Percentiles rank a stretch among this genome's conserved stretches.
phyloP scores from a whole-genome alignment of 306 rosid species.

The Lagenaria siceraria region DNA sequence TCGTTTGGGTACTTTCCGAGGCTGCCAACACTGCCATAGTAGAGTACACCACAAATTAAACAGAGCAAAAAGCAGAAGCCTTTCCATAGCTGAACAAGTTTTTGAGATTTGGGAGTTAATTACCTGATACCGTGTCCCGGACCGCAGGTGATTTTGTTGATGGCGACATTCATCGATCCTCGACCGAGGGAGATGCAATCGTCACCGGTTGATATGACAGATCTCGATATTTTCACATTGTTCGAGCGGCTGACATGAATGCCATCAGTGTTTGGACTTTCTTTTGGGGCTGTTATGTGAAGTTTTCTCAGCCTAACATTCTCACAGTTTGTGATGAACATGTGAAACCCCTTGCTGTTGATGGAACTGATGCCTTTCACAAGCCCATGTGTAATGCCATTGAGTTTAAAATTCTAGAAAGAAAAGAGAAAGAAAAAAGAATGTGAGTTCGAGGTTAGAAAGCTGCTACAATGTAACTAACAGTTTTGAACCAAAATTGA shows the following conservation, averaged over 20 bases:
- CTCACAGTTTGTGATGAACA: constrained; percentile 23
- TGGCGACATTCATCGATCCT: constrained; percentile 5
- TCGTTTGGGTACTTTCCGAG: constrained; percentile 22
- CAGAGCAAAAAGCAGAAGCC: neutral
- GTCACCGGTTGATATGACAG: constrained; percentile 29
- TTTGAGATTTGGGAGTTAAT: neutral
- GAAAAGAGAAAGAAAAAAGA: neutral
- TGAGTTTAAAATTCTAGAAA: constrained; percentile 22
- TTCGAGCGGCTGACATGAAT: constrained; percentile 34
- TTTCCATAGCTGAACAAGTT: neutral
- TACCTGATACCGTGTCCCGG: constrained; percentile 20
- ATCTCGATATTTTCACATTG: constrained; percentile 24
- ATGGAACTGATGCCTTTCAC: constrained; percentile 24
- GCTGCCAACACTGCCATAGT: constrained; percentile 8
- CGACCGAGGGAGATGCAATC: constrained; percentile 27
- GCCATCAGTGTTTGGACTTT: constrained; percentile 50
- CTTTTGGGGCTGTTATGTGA: constrained; percentile 18
- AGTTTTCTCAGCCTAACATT: constrained; percentile 17
- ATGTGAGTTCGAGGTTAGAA: neutral
- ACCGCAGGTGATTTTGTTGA: constrained; percentile 11
- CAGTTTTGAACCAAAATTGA: neutral
- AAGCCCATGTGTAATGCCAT: constrained; percentile 14
- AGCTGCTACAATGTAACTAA: neutral
- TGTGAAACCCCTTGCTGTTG: constrained; percentile 34
- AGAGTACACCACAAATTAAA: neutral